Evolutionary conservation across 129 eudicot genomes (phyloP).

Genomic region (Escallonia rubra): DNA sequence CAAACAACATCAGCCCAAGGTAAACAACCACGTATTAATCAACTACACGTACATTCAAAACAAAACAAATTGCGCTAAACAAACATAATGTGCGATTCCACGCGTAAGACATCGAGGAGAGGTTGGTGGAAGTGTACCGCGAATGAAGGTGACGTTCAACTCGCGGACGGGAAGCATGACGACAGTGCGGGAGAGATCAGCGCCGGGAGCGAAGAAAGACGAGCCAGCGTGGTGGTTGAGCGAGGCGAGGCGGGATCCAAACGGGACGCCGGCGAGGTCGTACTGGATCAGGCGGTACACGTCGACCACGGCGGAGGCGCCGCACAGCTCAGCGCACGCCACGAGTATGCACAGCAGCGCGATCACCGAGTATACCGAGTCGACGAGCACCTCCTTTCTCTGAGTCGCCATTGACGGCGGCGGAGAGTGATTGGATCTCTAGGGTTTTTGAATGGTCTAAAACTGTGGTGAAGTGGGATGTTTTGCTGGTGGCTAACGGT

Average conservation of each 20-base stretch:
- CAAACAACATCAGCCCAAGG: no score
- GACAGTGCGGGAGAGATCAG: slow-evolving; percentile 88
- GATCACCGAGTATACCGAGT: slow-evolving; percentile 42
- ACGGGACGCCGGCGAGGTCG: slow-evolving; percentile 84
- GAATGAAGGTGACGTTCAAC: slow-evolving; percentile 53
- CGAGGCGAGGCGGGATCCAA: slow-evolving; percentile 84
- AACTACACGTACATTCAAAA: no score
- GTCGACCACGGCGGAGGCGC: slow-evolving; percentile 83
- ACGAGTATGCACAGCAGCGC: slow-evolving; percentile 49
- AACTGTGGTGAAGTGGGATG: background rate
- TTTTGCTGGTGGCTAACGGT: no score
- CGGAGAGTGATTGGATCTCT: background rate
- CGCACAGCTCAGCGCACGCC: slow-evolving; percentile 89
- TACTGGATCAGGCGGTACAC: slow-evolving; percentile 94
- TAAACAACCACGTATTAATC: no score
- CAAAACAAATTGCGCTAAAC: no score
- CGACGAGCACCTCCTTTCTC: slow-evolving; percentile 17
- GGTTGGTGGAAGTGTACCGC: slow-evolving; percentile 32
- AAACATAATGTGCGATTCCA: no score
- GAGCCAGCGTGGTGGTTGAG: slow-evolving; percentile 93
- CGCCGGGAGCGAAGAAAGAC: slow-evolving; percentile 46
- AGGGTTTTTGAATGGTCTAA: background rate
- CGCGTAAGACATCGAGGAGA: background rate
- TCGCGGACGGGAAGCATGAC: slow-evolving; percentile 74
- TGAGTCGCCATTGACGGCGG: slow-evolving; percentile 32